Percentiles rank a stretch among this genome's conserved stretches.
phyloP scores from a whole-genome alignment of 176 grass and related monocot species.

The Melocanna baccifera region DNA sequence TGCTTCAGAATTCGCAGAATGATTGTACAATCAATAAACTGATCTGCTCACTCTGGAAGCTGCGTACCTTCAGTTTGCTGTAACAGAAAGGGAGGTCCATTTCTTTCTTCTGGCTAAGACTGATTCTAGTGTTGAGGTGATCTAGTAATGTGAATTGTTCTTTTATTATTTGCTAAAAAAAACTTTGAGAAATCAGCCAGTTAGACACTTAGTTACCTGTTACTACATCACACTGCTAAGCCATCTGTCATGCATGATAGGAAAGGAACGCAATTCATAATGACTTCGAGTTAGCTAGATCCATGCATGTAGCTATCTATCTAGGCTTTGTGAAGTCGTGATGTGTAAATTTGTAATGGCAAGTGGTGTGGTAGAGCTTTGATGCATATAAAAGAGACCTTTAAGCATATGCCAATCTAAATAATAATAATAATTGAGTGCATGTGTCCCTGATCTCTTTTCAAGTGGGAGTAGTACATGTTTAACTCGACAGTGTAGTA shows the following conservation, averaged over 20 bases:
- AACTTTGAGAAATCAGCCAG: not conserved
- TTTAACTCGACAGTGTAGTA: slow-evolving; percentile 18
- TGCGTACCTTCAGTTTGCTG: slow-evolving; percentile 4
- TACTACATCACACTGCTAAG: not conserved
- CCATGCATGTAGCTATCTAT: not conserved
- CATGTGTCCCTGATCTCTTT: slow-evolving; percentile 35
- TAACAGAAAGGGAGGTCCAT: not conserved
- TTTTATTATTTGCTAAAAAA: not conserved
- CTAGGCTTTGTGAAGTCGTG: not conserved
- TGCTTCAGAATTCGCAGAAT: slow-evolving; percentile 38
- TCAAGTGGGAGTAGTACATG: not conserved
- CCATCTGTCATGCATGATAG: not conserved
- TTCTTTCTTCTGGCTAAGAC: not conserved
- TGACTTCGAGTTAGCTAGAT: not conserved
- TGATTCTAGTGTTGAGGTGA: not conserved
- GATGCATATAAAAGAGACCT: slow-evolving; percentile 30
- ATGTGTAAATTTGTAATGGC: slow-evolving; percentile 18
- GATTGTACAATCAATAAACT: slow-evolving; percentile 18
- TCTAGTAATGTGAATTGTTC: not conserved
- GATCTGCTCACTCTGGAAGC: not conserved
- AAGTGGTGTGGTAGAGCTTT: slow-evolving; percentile 27
- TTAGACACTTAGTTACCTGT: not conserved
- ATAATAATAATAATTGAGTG: slow-evolving; percentile 6
- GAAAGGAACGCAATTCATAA: not conserved
- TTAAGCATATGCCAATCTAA: slow-evolving; percentile 38